phyloP scores from a whole-genome alignment of 2,329 filamentous ascomycete species.

The Diaporthe citri region DNA sequence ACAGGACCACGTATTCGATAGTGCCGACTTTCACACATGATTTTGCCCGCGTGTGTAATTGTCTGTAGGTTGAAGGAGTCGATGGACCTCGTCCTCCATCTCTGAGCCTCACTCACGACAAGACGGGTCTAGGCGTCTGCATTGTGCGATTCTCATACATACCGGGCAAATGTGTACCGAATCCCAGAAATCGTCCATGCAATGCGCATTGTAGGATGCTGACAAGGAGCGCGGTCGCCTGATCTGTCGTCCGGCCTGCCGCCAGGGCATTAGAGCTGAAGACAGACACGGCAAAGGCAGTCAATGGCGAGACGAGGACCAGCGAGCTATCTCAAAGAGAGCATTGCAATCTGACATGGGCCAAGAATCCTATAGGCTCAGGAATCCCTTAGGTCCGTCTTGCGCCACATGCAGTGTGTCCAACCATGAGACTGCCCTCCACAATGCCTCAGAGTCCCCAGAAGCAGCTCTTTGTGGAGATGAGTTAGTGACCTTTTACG shows the following conservation, averaged over 20 bases:
- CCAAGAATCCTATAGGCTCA: neutral
- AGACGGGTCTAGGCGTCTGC: neutral
- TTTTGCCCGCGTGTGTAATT: neutral
- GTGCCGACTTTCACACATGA: neutral
- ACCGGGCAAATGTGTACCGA: neutral
- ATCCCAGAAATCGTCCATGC: neutral
- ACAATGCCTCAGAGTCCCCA: neutral
- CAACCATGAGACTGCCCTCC: neutral
- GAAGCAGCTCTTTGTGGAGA: constrained; percentile 1
- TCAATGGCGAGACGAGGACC: neutral
- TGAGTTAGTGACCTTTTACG: neutral
- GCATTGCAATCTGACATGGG: neutral
- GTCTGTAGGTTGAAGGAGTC: neutral
- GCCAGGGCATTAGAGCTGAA: neutral
- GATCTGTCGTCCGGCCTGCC: neutral
- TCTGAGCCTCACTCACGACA: neutral
- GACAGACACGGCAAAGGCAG: neutral
- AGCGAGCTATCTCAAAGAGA: neutral
- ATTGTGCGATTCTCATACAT: neutral
- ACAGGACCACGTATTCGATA: neutral
- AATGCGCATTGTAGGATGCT: neutral
- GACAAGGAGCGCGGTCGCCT: neutral
- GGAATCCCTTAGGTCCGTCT: neutral
- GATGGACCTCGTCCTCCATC: neutral
- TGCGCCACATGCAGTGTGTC: neutral